Base-by-base conservation (phyloP, 2,329 filamentous ascomycete genomes). In the Dryadomyces quercus-mongolicae region DNA sequence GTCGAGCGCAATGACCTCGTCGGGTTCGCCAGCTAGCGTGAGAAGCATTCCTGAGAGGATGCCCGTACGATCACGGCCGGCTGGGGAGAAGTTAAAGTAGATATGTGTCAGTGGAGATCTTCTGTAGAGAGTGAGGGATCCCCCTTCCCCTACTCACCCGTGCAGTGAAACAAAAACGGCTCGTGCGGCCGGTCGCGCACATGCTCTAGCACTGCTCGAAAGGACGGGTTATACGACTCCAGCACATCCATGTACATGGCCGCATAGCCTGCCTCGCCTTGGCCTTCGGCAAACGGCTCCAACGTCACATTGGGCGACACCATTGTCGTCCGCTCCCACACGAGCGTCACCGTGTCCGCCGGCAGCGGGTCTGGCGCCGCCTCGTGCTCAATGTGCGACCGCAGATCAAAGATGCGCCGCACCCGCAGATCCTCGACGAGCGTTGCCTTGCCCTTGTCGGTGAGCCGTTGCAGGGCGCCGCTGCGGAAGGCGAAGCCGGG, bases 61-160 rank as follows among this genome's bases (percentile, higher is more conserved):
- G 9, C 76, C 77, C 0, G 76, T 81, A 22, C 76, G 70, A 56
- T 80, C 77, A 52, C 77, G 71, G 8, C 78, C 77, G 22, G 75
- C 77, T 78, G 53, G 18, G 18, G n/a, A 18, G 6, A 16, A 5
- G 25, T 50, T 7, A 54, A 25, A 25, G 18, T 20, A 49, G 38
- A 25, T 1, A 9, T 10, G 20, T 12, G 16, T 4, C 2, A 20
- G 34, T 10, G 34, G 40, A 8, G 16, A 36, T 15, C n/a, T n/a
- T n/a, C n/a, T n/a, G n/a, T n/a, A n/a, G n/a, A n/a, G n/a, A n/a
- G n/a, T n/a, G n/a, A n/a, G n/a, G n/a, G n/a, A n/a, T n/a, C n/a
- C n/a, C n/a, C 3, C 6, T 21, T 10, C 36, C 8, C 7, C n/a
- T 9, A 64, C 70, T 60, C 60, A 77, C 76, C 76, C 9, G 73